Evolutionary conservation across 2,329 filamentous ascomycete genomes (phyloP).

Genomic region (Aspergillus jensenii): DNA sequence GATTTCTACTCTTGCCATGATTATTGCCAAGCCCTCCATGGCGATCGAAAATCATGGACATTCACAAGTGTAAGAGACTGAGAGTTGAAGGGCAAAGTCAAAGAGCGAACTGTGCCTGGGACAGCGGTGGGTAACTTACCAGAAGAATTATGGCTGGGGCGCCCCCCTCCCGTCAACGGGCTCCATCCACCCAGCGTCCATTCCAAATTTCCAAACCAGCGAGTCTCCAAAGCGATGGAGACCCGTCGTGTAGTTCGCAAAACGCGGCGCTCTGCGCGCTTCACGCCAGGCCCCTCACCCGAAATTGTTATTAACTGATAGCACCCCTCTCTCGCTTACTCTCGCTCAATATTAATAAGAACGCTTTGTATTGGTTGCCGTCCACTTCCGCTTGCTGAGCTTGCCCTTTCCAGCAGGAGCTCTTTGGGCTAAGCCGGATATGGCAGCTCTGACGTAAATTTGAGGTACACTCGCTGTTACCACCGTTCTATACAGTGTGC

Average conservation of each 20-base stretch:
- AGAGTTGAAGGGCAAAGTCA: background rate
- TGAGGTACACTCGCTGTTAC: too few relatives aligned
- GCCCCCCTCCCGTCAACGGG: background rate
- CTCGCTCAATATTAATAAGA: conserved; percentile 6
- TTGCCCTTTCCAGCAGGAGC: conserved; percentile 3
- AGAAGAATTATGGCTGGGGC: background rate
- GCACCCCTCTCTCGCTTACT: background rate
- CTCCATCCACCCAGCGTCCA: background rate
- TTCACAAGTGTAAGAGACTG: too few relatives aligned
- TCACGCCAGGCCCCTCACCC: background rate
- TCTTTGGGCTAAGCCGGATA: conserved; percentile 2
- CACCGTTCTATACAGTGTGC: too few relatives aligned
- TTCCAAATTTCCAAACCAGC: background rate
- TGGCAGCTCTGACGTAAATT: conserved; percentile 17
- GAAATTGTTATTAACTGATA: background rate
- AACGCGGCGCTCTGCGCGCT: conserved; percentile 12
- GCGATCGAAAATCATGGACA: too few relatives aligned
- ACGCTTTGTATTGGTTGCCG: conserved; percentile 15
- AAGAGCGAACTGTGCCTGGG: background rate
- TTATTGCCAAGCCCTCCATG: too few relatives aligned
- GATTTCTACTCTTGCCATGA: too few relatives aligned
- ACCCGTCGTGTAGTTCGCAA: background rate
- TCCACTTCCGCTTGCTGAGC: background rate
- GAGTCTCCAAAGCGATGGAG: background rate
- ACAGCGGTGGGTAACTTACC: background rate